Base-by-base conservation (phyloP, 805 yeast species). In the Teunomyces barrocoloradensis region DNA sequence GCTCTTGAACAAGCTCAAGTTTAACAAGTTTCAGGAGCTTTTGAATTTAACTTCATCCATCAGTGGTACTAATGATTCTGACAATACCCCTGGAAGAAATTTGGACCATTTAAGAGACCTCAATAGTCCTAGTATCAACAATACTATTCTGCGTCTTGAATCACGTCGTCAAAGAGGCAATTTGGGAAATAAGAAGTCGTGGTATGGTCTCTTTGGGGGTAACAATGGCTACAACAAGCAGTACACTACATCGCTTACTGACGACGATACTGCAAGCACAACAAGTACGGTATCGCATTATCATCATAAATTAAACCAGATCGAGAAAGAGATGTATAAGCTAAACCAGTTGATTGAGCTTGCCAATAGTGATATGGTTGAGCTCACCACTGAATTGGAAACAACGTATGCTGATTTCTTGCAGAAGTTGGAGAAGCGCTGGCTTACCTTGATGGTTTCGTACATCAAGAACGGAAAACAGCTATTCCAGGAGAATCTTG, bases 261-360 rank as follows among this genome's bases (percentile, higher is more conserved):
- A 29, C 50, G 58, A 12, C 53, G 54, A 30, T 48, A 49, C 29
- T 28, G 45, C 15, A 20, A 44, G 27, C 6, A 21, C 32, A 13
- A 21, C n/a, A n/a, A 33, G 20, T 29, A 21, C 36, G 13, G 21
- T 15, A 20, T 25, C 46, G 4, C 68, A 60, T 40, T 57, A 53
- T 44, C 65, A 64, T 50, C 57, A 58, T 43, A 66, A 66, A 36
- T 58, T 66, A 17, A 61, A 59, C 42, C 69, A 68, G 30, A 61
- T 73, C 12, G 73, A 73, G 44, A 66, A 64, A 56, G 80, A 75
- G 47, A 56, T 75, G 25, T 53, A 54, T 36, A 78, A 78, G 52
- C 64, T 79, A 35, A 71, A 75, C 38, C 82, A 79, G 44, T 70
- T 81, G 44, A 75, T 77, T 21, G 68, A 66, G 12, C 61, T 74